Percentiles rank a stretch among this genome's conserved stretches.
These are phyloP conservation scores for Stereocaulon alpinum DNA, from an alignment of 495 filamentous ascomycete genomes.

Conservation along the genomic window DNA sequence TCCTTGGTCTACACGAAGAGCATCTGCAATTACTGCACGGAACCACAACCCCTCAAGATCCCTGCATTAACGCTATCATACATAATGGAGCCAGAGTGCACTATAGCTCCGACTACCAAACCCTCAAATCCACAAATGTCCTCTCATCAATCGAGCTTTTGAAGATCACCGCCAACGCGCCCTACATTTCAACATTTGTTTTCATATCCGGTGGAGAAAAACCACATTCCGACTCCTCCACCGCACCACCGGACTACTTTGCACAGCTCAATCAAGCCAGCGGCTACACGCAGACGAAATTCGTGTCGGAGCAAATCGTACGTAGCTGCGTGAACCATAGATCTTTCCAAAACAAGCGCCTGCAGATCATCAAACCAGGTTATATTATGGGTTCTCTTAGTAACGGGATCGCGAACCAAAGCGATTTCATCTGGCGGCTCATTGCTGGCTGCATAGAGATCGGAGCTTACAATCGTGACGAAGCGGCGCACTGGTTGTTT, in stretches of 20 bases:
- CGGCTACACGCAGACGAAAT: slow-evolving; percentile 31
- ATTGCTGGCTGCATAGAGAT: slow-evolving; percentile 23
- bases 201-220: slow-evolving; percentile 26
- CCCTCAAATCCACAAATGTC: slow-evolving; percentile 33
- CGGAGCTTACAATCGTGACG: slow-evolving; percentile 20
- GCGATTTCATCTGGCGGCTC: slow-evolving; percentile 32
- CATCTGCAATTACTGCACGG: not conserved
- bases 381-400: slow-evolving; percentile 25
- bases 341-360: not conserved
- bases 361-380: slow-evolving; percentile 28
- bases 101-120: slow-evolving; percentile 30
- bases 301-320: slow-evolving; percentile 27
- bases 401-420: slow-evolving; percentile 25
- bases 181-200: slow-evolving; percentile 15
- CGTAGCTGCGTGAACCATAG: not conserved
- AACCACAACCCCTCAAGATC: not conserved
- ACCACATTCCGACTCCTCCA: slow-evolving; percentile 11
- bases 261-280: slow-evolving; percentile 11
- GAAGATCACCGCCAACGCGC: slow-evolving; percentile 6
- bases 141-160: slow-evolving; percentile 33
- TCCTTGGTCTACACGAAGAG: not conserved
- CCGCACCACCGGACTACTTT: not conserved
- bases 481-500: slow-evolving; percentile 20
- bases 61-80: slow-evolving; percentile 51
- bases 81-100: slow-evolving; percentile 63